Conservation (phyloP, 352 stramenopile genomes). For the Pelagophyceae sp. region DNA sequence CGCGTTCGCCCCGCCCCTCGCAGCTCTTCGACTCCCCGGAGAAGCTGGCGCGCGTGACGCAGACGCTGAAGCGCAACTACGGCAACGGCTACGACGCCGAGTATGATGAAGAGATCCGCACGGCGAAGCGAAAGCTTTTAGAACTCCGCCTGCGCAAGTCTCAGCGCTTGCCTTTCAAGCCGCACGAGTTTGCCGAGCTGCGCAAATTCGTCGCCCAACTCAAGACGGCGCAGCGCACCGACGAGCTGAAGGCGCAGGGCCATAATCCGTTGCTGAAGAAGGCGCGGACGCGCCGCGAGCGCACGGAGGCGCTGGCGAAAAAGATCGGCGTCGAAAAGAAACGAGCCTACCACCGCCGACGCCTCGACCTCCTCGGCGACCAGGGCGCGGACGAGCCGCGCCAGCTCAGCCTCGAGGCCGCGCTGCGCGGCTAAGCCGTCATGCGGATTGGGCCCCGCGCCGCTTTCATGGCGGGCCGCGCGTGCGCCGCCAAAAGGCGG, state of each 20-base stretch:
- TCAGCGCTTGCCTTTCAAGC: conserved; percentile 10
- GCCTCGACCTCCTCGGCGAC: background rate
- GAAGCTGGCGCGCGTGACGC: background rate
- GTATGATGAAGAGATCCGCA: conserved; percentile 9
- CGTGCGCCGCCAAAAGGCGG: too few relatives aligned
- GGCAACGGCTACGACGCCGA: background rate
- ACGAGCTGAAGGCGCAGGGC: conserved; percentile 11
- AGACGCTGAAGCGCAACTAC: background rate
- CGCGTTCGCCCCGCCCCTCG: background rate
- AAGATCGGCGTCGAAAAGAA: background rate
- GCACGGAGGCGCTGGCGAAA: background rate
- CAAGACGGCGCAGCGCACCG: background rate
- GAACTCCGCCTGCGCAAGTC: conserved; percentile 17
- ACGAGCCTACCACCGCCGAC: background rate
- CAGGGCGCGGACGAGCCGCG: too few relatives aligned
- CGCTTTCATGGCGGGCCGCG: too few relatives aligned
- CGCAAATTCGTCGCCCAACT: conserved; percentile 6
- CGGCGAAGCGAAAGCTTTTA: conserved; percentile 1
- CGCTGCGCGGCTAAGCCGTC: too few relatives aligned
- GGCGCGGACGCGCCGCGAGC: conserved; percentile 14
- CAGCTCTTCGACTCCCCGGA: background rate
- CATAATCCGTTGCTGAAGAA: background rate
- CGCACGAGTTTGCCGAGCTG: background rate
- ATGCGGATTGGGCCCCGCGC: too few relatives aligned
- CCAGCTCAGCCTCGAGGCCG: too few relatives aligned